A percentile compares a stretch with the other conserved stretches of the same genome.
phyloP scores from a whole-genome alignment of 352 stramenopile species.

The Pythium insidiosum region DNA sequence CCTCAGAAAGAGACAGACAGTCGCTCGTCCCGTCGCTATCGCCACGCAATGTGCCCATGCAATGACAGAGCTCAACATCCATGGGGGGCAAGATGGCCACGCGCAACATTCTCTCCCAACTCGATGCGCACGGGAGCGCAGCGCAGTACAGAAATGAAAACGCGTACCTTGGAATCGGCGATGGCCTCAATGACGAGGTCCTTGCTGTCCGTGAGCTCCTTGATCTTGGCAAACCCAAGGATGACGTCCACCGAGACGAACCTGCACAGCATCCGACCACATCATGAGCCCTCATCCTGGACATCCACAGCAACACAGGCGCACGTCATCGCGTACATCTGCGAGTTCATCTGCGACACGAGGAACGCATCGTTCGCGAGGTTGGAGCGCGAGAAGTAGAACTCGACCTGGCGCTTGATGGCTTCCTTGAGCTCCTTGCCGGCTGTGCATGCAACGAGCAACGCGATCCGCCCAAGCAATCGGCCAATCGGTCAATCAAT shows the following conservation, averaged over 20 bases:
- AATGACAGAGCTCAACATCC: no score
- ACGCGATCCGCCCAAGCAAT: no score
- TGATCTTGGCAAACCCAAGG: conserved; percentile 81
- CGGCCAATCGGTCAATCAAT: no score
- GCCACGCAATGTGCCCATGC: no score
- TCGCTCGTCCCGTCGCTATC: no score
- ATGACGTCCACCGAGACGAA: conserved; percentile 81
- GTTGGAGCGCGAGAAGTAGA: conserved; percentile 89
- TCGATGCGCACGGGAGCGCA: no score
- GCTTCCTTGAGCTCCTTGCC: conserved; percentile 67
- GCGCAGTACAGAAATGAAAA: background rate
- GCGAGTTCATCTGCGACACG: conserved; percentile 86
- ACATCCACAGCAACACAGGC: background rate
- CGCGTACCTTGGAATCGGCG: conserved; percentile 53
- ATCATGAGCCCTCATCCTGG: background rate
- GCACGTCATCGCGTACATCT: conserved; percentile 71
- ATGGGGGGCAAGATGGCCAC: no score
- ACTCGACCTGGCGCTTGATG: conserved; percentile 86
- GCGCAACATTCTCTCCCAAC: no score
- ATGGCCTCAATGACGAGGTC: conserved; percentile 63
- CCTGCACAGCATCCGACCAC: conserved; percentile 24
- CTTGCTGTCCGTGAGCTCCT: conserved; percentile 65
- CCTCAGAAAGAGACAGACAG: no score
- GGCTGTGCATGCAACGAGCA: no score
- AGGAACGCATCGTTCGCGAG: conserved; percentile 82